Percentiles rank a stretch among this genome's conserved stretches.
Evolutionary conservation across 2,329 filamentous ascomycete species (phyloP).

Genomic region (Ophiostoma sp.): DNA sequence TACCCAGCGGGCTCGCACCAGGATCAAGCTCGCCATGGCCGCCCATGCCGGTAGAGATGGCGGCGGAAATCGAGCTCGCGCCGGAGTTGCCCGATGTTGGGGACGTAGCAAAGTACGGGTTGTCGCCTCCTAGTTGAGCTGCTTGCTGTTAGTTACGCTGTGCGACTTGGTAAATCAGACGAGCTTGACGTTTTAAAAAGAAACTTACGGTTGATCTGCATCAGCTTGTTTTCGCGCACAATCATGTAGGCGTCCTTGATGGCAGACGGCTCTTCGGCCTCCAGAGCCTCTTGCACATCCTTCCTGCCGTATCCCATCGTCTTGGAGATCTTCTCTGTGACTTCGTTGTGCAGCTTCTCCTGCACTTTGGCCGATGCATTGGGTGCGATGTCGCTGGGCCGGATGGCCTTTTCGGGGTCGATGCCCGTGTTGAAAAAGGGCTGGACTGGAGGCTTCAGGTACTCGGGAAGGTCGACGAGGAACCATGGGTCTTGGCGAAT

Average conservation of each 20-base stretch:
- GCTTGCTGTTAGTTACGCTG: background rate
- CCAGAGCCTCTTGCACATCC: constrained; percentile 90
- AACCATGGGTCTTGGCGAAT: constrained; percentile 96
- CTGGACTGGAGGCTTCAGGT: constrained; percentile 80
- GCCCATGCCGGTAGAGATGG: constrained; percentile 48
- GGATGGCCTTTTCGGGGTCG: constrained; percentile 85
- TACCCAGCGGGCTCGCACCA: constrained; percentile 48
- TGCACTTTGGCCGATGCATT: constrained; percentile 72
- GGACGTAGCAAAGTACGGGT: constrained; percentile 40
- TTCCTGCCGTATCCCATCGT: constrained; percentile 96
- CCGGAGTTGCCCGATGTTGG: constrained; percentile 37
- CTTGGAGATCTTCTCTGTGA: constrained; percentile 92
- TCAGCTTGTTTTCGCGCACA: constrained; percentile 93
- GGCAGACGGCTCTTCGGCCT: constrained; percentile 86
- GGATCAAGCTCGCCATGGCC: constrained; percentile 32
- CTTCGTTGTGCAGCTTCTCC: constrained; percentile 83
- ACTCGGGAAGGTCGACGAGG: constrained; percentile 74
- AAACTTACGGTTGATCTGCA: constrained; percentile 84
- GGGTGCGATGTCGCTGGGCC: constrained; percentile 73
- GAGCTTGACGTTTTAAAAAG: background rate
- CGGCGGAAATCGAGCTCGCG: constrained; percentile 49
- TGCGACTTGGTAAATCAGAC: background rate
- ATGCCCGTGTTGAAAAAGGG: constrained; percentile 93
- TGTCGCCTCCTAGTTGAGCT: constrained; percentile 43
- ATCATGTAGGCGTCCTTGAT: constrained; percentile 99